These are phyloP conservation scores for Phytophthora megakarya DNA, from an alignment of 352 stramenopile species.

Conservation along the genomic window DNA sequence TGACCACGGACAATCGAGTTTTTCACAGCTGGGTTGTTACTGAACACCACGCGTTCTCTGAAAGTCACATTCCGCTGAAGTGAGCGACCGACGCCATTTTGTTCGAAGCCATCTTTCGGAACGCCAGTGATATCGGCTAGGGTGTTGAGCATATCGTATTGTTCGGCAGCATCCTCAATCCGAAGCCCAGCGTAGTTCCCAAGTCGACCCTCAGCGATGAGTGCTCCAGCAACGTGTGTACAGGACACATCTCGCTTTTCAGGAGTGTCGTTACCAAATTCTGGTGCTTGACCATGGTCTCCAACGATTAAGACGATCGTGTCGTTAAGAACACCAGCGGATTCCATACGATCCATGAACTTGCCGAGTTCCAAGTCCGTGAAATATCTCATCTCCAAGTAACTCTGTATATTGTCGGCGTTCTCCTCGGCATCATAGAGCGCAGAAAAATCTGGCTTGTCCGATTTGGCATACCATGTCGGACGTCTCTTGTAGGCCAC, in stretches of 20 bases:
- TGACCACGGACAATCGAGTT: conserved; percentile 43
- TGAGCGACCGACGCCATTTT: conserved; percentile 38
- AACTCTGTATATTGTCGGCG: conserved; percentile 33
- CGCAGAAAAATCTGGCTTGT: conserved; percentile 44
- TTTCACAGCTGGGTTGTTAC: conserved; percentile 54
- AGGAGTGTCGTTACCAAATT: conserved; percentile 32
- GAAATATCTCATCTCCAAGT: conserved; percentile 58
- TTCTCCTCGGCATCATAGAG: conserved; percentile 37
- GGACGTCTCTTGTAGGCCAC: conserved; percentile 36
- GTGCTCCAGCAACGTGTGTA: conserved; percentile 35
- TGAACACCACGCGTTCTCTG: conserved; percentile 42
- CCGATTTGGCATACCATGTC: conserved; percentile 35
- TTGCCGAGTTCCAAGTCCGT: conserved; percentile 45
- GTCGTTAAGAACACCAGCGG: conserved; percentile 45
- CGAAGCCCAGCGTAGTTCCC: conserved; percentile 26
- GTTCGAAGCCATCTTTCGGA: conserved; percentile 34
- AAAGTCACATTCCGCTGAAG: conserved; percentile 46
- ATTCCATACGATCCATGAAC: conserved; percentile 54
- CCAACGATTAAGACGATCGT: conserved; percentile 56
- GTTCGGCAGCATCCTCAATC: conserved; percentile 34
- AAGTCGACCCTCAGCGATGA: conserved; percentile 41
- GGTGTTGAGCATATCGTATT: conserved; percentile 50
- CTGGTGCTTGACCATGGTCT: conserved; percentile 48
- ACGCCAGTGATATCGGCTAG: conserved; percentile 43
- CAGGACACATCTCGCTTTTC: conserved; percentile 38